A percentile compares a stretch with the other conserved stretches of the same genome.
Evolutionary conservation across 73 alveolate genomes (phyloP).

Genomic region (Loxodes magnus): DNA sequence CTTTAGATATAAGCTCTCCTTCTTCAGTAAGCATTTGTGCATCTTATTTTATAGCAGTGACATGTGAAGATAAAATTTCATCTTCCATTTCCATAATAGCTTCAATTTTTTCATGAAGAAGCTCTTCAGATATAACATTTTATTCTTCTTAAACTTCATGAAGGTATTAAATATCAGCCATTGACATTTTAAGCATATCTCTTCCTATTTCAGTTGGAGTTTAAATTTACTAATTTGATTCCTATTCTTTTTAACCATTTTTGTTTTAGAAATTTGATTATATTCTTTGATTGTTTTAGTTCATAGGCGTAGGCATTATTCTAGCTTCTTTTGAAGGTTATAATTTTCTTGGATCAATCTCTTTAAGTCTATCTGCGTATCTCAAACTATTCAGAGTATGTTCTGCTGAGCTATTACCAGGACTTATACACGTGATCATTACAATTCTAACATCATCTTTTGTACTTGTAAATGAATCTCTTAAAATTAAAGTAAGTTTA

Average conservation of each 20-base stretch:
- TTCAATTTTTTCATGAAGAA: slow-evolving; percentile 85
- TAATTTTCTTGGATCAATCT: too few species aligned
- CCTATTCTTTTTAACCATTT: too few species aligned
- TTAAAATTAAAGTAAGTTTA: slow-evolving; percentile 88
- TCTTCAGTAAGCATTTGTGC: slow-evolving; percentile 88
- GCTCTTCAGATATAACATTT: too few species aligned
- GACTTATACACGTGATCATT: slow-evolving; percentile 95
- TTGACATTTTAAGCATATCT: too few species aligned
- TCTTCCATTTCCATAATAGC: slow-evolving; percentile 82
- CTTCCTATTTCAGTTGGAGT: too few species aligned
- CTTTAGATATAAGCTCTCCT: slow-evolving; percentile 76
- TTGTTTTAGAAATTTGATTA: too few species aligned
- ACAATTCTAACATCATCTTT: slow-evolving; percentile 74
- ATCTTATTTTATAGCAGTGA: slow-evolving; percentile 85
- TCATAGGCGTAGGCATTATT: too few species aligned
- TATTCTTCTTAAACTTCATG: too few species aligned
- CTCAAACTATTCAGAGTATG: slow-evolving; percentile 93
- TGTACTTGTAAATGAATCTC: slow-evolving; percentile 89
- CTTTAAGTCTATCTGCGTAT: slow-evolving; percentile 61
- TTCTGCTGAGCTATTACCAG: slow-evolving; percentile 88
- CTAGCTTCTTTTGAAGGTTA: too few species aligned
- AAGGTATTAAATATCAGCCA: too few species aligned
- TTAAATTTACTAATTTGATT: too few species aligned
- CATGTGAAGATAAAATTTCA: slow-evolving; percentile 66
- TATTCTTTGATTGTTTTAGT: too few species aligned